These are phyloP conservation scores for Xerocomellus amylosporus DNA, from an alignment of 768 basidiomycete species.

Conservation along the genomic window DNA sequence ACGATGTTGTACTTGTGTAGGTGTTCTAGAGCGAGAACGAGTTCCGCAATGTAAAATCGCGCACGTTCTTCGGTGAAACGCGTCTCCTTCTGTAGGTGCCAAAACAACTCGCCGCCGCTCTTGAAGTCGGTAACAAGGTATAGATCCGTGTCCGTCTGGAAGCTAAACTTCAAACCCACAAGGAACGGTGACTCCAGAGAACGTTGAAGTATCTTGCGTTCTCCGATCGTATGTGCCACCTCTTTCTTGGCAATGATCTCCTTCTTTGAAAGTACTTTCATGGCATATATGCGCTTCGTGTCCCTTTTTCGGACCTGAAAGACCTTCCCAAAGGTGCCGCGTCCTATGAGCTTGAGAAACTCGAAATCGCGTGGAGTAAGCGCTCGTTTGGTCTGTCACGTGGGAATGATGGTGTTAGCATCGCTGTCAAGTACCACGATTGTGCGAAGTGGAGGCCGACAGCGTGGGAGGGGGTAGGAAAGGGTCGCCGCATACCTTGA, in stretches of 20 bases:
- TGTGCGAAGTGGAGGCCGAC: constrained; percentile 24
- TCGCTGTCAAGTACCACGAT: constrained; percentile 19
- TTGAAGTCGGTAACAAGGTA: constrained; percentile 99
- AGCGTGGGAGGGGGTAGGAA: constrained; percentile 27
- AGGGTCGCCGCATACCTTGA: constrained; percentile 54
- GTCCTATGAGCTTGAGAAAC: constrained; percentile 97
- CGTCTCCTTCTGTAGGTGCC: constrained; percentile 96
- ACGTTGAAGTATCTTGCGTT: constrained; percentile 96
- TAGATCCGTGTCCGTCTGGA: constrained; percentile 93
- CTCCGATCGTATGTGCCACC: constrained; percentile 98
- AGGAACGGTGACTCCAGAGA: constrained; percentile 94
- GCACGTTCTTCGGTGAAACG: constrained; percentile 92
- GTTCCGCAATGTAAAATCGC: constrained; percentile 94
- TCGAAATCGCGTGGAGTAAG: constrained; percentile 96
- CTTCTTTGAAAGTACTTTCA: constrained; percentile 98
- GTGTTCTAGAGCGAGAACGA: constrained; percentile 93
- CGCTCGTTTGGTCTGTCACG: constrained; percentile 70
- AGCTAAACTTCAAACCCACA: constrained; percentile 96
- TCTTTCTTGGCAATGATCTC: constrained; percentile 99
- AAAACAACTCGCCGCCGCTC: constrained; percentile 96
- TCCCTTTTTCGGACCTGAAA: constrained; percentile 99
- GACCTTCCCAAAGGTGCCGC: constrained; percentile 96
- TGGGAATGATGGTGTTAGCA: constrained; percentile 17
- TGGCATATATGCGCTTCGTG: constrained; percentile 98
- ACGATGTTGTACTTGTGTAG: constrained; percentile 98